Evolutionary conservation across 495 filamentous ascomycete species (phyloP), one percentile per base, ranked within the genome.

Genomic region (Xylaria flabelliformis): DNA sequence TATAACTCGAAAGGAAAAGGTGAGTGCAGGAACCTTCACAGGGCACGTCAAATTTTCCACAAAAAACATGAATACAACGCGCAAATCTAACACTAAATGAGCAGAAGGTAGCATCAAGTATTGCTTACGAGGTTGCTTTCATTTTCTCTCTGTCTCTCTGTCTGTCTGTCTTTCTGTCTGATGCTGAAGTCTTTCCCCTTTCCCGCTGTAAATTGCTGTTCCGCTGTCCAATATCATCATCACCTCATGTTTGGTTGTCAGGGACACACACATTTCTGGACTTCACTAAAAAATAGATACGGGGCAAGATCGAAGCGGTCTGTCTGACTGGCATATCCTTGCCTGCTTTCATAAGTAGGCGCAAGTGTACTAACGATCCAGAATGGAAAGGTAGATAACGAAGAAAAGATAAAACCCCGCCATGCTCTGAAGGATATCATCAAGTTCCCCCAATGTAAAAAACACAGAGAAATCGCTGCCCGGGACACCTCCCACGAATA

Each of bases 391-490:
- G 69, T 56, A 55, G 71, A 48, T 41, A 70, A 70, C 29, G 34
- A 67, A 66, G 34, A 41, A 51, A 55, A 56, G 36, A 64, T n/a
- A 41, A 39, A 10, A 39, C 36, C 34, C 59, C 65, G 67, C 76
- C 74, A 74, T 79, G 74, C 73, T 75, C 64, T 73, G 58, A 79
- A 77, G 74, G 77, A 76, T 74, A 76, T 79, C 77, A 77, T 79
- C 77, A 79, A 78, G 76, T 73, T 78, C 74, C 76, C 76, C 76
- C 73, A 73, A 73, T 72, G 67, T 73, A 61, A 76, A 76, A 78
- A 76, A 76, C 72, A 78, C 71, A 76, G 69, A 76, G 32, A 76
- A 72, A 73, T 58, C 73, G 71, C 76, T 74, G 73, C 74, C 63
- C 72, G 63, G 72, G 69, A 74, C 71, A 74, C 72, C 69, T 69